Percentiles rank a stretch among this genome's conserved stretches.
Evolutionary conservation across 768 basidiomycete genomes (phyloP).

Genomic region (Phaeolepiota aurea): DNA sequence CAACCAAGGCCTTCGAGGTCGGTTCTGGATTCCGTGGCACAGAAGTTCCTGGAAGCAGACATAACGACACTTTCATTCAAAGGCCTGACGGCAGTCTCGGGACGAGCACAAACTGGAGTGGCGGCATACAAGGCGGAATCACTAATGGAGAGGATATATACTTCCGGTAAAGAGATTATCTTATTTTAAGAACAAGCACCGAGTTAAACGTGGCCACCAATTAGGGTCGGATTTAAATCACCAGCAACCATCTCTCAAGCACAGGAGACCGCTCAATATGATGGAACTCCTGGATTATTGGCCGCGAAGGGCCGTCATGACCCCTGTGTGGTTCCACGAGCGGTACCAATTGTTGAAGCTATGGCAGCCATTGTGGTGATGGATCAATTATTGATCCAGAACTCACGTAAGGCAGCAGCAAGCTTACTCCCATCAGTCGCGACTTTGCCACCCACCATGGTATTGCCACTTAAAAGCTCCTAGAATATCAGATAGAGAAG

Average conservation of each 20-base stretch:
- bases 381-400: constrained; percentile 89
- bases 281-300: constrained; percentile 69
- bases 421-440: constrained; percentile 75
- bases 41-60: constrained; percentile 84
- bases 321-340: constrained; percentile 94
- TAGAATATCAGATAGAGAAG: constrained; percentile 2
- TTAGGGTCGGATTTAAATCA: constrained; percentile 92
- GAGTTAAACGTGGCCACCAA: neutral
- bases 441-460: constrained; percentile 91
- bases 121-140: constrained; percentile 96
- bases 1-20: constrained; percentile 97
- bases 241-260: constrained; percentile 95
- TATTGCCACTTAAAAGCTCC: constrained; percentile 38
- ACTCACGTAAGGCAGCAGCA: constrained; percentile 68
- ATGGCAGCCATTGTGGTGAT: constrained; percentile 96
- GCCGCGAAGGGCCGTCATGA: constrained; percentile 94
- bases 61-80: constrained; percentile 83
- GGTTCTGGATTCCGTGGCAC: constrained; percentile 96
- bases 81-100: constrained; percentile 64
- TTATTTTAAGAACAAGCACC: neutral
- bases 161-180: constrained; percentile 56
- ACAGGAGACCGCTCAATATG: constrained; percentile 88
- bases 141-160: constrained; percentile 96
- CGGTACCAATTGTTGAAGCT: constrained; percentile 95
- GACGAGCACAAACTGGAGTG: constrained; percentile 91